A percentile compares a stretch with the other conserved stretches of the same genome.
Conservation (phyloP, 805 yeast genomes). For the Lipomyces japonicus region DNA sequence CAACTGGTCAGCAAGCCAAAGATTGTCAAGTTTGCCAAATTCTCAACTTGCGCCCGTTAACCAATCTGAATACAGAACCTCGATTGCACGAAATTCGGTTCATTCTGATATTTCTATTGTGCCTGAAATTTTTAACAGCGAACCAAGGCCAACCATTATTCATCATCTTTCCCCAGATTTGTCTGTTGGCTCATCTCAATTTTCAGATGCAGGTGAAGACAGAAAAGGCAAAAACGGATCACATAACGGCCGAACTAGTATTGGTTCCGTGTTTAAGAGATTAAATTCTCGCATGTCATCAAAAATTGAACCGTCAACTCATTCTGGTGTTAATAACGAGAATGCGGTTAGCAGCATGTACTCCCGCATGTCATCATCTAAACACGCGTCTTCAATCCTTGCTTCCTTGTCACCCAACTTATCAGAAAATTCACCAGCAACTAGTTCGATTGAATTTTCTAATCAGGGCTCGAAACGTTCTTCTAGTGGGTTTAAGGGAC, state of each 20-base stretch:
- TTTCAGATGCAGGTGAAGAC: neutral
- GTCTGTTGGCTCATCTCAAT: neutral
- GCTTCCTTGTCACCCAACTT: constrained; percentile 13
- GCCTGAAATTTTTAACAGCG: neutral
- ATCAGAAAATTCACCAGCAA: constrained; percentile 9
- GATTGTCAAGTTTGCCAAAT: too few species aligned
- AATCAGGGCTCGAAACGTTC: too few species aligned
- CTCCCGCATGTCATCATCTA: constrained; percentile 1
- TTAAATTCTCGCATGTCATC: too few species aligned
- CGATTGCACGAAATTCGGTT: neutral
- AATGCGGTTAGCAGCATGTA: constrained; percentile 3
- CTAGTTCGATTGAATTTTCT: constrained; percentile 5
- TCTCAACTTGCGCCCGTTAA: neutral
- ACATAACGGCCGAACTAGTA: too few species aligned
- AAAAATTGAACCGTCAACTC: neutral
- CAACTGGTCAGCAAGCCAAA: too few species aligned
- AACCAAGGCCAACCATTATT: neutral
- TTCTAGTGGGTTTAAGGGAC: too few species aligned
- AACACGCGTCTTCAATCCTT: constrained; percentile 8
- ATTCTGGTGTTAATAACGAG: neutral
- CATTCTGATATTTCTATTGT: constrained; percentile 1
- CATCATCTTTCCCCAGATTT: neutral
- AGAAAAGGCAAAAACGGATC: too few species aligned
- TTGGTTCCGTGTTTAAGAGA: too few species aligned
- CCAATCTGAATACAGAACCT: neutral